Evolutionary conservation across 83 land plant genomes (phyloP).

Genomic region (Picea mariana): DNA sequence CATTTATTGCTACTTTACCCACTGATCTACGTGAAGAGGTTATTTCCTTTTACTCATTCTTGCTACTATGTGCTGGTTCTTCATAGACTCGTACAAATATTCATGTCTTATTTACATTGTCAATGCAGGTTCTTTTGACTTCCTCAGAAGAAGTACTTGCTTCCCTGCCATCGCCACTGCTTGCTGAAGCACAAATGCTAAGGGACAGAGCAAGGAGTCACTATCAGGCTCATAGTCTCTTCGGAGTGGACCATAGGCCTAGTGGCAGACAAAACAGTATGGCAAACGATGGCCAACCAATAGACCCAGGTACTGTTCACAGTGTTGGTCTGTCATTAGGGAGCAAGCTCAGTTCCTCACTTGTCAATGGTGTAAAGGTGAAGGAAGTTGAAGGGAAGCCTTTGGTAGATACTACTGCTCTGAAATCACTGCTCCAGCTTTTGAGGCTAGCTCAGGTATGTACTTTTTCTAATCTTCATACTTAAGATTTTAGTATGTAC

Average conservation of each 20-base stretch:
- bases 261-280: slow-evolving; percentile 28
- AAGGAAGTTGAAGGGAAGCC: slow-evolving; percentile 48
- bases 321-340: slow-evolving; percentile 25
- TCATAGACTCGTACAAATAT: not conserved
- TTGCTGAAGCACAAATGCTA: slow-evolving; percentile 51
- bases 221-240: slow-evolving; percentile 34
- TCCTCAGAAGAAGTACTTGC: slow-evolving; percentile 53
- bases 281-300: slow-evolving; percentile 27
- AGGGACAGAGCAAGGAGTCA: slow-evolving; percentile 49
- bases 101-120: not conserved
- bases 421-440: slow-evolving; percentile 47
- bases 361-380: slow-evolving; percentile 18
- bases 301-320: slow-evolving; percentile 34
- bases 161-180: slow-evolving; percentile 45
- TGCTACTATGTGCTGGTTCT: not conserved
- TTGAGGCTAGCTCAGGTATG: slow-evolving; percentile 48
- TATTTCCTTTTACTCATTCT: not conserved
- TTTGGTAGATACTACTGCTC: slow-evolving; percentile 43
- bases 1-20: slow-evolving; percentile 54
- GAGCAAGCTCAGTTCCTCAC: slow-evolving; percentile 24
- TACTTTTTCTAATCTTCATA: no score
- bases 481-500: no score
- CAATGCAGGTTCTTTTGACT: slow-evolving; percentile 38
- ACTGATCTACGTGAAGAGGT: slow-evolving; percentile 58
- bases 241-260: slow-evolving; percentile 30